Evolutionary conservation across 192 early-diverging fungal genomes (phyloP), one percentile per base, ranked within the genome.

Genomic region (Coemansia sp.): DNA sequence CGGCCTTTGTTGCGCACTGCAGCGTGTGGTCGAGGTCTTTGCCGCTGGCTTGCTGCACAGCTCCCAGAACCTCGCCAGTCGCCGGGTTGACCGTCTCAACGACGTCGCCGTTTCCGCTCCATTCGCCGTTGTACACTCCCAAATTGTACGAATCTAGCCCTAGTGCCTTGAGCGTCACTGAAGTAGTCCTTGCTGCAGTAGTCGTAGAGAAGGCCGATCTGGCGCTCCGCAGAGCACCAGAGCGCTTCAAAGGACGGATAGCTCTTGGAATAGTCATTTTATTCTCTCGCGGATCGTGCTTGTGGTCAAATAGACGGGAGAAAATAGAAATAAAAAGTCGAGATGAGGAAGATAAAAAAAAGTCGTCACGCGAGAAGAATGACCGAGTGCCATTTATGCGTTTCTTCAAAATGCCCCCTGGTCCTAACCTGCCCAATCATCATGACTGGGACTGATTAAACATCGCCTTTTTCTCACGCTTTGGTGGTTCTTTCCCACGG

Each of bases 11-110:
- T 63, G 89, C 89, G 42, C 82, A 77, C 35, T 85, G 77, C 35
- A 94, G 78, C 0, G 88, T 85, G 59, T 74, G 66, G 69, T 91
- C 67, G 38, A 92, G 73, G 62, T 94, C 90, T 23, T 78, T 67
- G 16, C 84, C 70, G 14, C 59, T 74, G 55, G 86, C 94, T 9
- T 87, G 88, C 42, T 84, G 83, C 23, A 95, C 91, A 58, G 86
- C 80, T 37, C 88, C 95, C 59, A 97, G 89, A 33, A 92, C 83
- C 60, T 92, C 85, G 79, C 92, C 91, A 39, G 93, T 93, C n/a
- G 90, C 91, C 26, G 90, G 89, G 75, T 85, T 89, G 61, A 85
- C 63, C 2, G 89, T 87, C 46, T 88, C 85, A 48, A 87, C 74
- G 7, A 88, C 73, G 23, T 79, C 73, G 26, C 87, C 88, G 56